Evolutionary conservation across 2,329 filamentous ascomycete species (phyloP), one percentile per base, ranked within the genome.

Genomic region (Clonostachys rosea): DNA sequence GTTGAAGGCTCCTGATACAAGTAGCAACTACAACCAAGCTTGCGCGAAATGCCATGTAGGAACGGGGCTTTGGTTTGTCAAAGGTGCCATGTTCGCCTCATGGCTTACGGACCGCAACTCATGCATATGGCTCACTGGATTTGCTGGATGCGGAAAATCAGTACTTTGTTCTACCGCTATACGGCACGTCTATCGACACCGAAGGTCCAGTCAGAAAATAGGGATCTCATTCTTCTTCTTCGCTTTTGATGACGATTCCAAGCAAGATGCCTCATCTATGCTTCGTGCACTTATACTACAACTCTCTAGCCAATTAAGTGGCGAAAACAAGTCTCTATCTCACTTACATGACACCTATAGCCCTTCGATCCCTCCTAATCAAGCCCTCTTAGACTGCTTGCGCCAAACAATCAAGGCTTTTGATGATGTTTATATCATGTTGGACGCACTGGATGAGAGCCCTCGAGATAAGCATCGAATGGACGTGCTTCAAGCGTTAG

Each of bases 161-260:
- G 59, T 71, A 1, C 51, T 71, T 10, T 65, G 59, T 42, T 68
- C 59, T 13, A 69, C 64, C 2, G 55, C 61, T 7, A 64, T 70
- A 41, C 62, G 66, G 39, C 47, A 61, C 41, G 41, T 57, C 2
- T 52, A 50, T 18, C 49, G 52, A 12, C 49, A 56, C 43, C 52
- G 45, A 6, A 49, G 41, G 13, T 56, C 50, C 12, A 56, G 55
- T 17, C 50, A 53, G 8, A 40, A 46, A 6, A 54, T 59, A 10
- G 63, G 57, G 1, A 43, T 69, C 14, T 61, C 57, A 2, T 69
- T 63, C 50, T 71, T 71, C 52, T 71, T 63, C 54, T 71, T 72
- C 44, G 59, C 63, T 5, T 70, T 68, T 50, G 63, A 61, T 42
- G 64, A 69, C 40, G 30, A 50, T 2, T 42, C 36, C 8, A 70